These are phyloP conservation scores for Metschnikowia gelsemii DNA, from an alignment of 805 yeast species.

Conservation along the genomic window DNA sequence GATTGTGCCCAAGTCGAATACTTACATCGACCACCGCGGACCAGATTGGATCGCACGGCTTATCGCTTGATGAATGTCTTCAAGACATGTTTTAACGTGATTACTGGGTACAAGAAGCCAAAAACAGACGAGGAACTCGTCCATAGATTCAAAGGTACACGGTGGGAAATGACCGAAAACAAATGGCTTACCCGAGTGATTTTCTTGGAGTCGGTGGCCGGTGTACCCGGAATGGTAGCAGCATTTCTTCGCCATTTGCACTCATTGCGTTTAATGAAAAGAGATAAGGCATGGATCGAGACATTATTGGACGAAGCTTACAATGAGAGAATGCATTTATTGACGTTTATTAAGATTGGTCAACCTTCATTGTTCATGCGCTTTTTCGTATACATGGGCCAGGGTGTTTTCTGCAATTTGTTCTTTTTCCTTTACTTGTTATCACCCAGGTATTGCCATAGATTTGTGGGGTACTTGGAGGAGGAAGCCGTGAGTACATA, in stretches of 20 bases:
- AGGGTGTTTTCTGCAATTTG: slow-evolving; percentile 66
- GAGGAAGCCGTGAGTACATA: slow-evolving; percentile 76
- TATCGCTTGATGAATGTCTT: slow-evolving; percentile 43
- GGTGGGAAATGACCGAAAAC: slow-evolving; percentile 55
- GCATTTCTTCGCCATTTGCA: slow-evolving; percentile 69
- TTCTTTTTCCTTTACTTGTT: slow-evolving; percentile 61
- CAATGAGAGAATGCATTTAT: slow-evolving; percentile 74
- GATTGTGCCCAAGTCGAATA: slow-evolving; percentile 40
- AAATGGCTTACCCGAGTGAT: slow-evolving; percentile 65
- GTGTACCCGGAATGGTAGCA: slow-evolving; percentile 80
- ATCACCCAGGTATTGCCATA: slow-evolving; percentile 64
- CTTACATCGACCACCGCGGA: slow-evolving; percentile 52
- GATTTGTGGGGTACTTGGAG: slow-evolving; percentile 76
- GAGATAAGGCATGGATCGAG: slow-evolving; percentile 76
- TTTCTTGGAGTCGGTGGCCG: slow-evolving; percentile 70
- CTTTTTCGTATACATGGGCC: slow-evolving; percentile 56
- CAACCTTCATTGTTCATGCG: slow-evolving; percentile 61
- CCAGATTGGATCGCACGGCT: slow-evolving; percentile 54
- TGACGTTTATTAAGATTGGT: slow-evolving; percentile 65
- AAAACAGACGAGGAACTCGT: slow-evolving; percentile 28
- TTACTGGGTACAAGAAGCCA: slow-evolving; percentile 66
- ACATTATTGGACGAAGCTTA: slow-evolving; percentile 73
- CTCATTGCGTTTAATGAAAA: slow-evolving; percentile 55
- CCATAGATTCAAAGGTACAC: slow-evolving; percentile 35
- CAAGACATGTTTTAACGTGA: slow-evolving; percentile 55